Base-by-base conservation (phyloP, 2,329 filamentous ascomycete genomes). In the Monilinia fructigena region DNA sequence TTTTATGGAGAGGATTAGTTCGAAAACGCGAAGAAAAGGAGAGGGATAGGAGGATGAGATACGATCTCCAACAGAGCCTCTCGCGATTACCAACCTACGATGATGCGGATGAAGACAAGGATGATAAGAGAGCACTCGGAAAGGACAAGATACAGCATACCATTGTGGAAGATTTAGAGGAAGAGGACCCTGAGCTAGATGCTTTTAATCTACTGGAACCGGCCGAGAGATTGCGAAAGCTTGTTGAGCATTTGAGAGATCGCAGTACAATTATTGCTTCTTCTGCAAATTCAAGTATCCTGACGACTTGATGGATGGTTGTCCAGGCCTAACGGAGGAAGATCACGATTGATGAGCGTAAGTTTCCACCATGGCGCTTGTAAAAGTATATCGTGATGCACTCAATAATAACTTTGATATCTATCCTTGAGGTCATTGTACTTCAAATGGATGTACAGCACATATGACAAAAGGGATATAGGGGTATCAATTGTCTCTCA, bases 221-320 rank as follows among this genome's bases (percentile, higher is more conserved):
- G 1, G 80, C 80, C 1, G 89, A 96, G 72, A 85, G 86, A 70
- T 78, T 98, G 69, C 79, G 81, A 11, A 86, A 81, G 71, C 77
- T 96, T 18, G 83, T 97, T 12, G 76, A 79, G 23, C 88, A 91
- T 77, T 77, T 99, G 64, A 85, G 64, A 85, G 95, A 48, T 81
- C 86, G 59, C 84, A 85, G 74, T 86, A 92, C 74, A 79, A 82
- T 55, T 99, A 99, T 76, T 99, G 95, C 79, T 97, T 97, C 76
- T 99, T 93, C 91, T 99, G 95, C 79, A 98, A 97, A 77, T 90
- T 85, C 77, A 81, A 82, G 63, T 99, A 97, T 76, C 85, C 87
- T 0, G 87, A 92, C 74, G 80, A 80, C 47, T 78, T 80, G 47
- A 88, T 97, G 89, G 92, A 95, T 16, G 93, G 91, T 0, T 99